Evolutionary conservation across 768 basidiomycete species (phyloP).

Genomic region (Dacryopinax spathularia): DNA sequence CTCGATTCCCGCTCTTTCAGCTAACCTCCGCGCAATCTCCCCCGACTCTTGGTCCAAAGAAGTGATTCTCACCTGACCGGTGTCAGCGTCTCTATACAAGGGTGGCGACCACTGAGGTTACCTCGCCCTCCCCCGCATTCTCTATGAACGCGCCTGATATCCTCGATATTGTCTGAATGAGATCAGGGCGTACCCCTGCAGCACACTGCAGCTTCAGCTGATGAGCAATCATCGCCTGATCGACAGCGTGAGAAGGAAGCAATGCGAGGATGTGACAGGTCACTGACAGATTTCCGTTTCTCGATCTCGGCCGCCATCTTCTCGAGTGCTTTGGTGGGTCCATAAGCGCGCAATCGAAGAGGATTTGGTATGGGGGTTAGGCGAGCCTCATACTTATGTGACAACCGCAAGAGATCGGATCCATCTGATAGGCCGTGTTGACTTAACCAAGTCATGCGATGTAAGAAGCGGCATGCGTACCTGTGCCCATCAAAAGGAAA

Average conservation of each 20-base stretch:
- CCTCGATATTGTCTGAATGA: conserved; percentile 55
- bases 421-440: conserved; percentile 36
- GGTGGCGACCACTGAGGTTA: conserved; percentile 16
- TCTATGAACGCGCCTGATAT: conserved; percentile 50
- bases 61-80: conserved; percentile 39
- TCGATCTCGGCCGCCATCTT: conserved; percentile 4
- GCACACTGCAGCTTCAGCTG: background rate
- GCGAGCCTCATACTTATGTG: conserved; percentile 46
- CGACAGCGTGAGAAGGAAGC: background rate
- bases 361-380: conserved; percentile 45
- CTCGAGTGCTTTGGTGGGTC: conserved; percentile 39
- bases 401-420: conserved; percentile 41
- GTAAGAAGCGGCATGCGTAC: conserved; percentile 24
- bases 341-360: conserved; percentile 45
- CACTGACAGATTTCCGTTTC: conserved; percentile 6
- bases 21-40: conserved; percentile 37
- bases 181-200: conserved; percentile 26
- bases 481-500: conserved; percentile 59
- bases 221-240: conserved; percentile 7
- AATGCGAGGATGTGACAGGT: background rate
- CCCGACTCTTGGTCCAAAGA: conserved; percentile 33
- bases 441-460: conserved; percentile 6
- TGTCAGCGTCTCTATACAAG: conserved; percentile 2
- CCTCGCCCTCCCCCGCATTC: conserved; percentile 35
- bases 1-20: conserved; percentile 38